Evolutionary conservation across 306 rosid species (phyloP).

Genomic region (Rubus parviflorus): DNA sequence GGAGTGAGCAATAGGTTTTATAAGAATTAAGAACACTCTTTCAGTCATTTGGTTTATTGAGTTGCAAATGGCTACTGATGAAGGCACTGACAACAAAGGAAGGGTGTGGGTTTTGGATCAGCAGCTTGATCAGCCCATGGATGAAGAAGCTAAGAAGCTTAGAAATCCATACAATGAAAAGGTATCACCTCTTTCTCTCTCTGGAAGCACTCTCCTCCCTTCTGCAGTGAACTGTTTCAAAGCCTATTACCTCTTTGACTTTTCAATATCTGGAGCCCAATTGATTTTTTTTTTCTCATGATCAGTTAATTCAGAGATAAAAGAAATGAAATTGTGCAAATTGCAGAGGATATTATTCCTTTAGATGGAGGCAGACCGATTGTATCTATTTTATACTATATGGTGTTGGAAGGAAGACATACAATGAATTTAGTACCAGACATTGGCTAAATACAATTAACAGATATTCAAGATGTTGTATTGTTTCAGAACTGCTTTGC

Average conservation of each 20-base stretch:
- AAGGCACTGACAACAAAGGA: constrained; percentile 49
- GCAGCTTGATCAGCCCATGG: constrained; percentile 90
- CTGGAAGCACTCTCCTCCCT: no score
- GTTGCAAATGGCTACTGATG: constrained; percentile 39
- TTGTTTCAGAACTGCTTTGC: neutral
- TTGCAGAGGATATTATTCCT: no score
- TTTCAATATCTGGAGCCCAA: no score
- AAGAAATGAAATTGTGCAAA: no score
- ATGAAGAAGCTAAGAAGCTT: constrained; percentile 84
- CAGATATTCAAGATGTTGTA: neutral
- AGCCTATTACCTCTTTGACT: no score
- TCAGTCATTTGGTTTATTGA: neutral
- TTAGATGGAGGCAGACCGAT: no score
- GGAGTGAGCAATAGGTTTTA: neutral
- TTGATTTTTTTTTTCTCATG: no score
- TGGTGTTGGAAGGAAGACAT: no score
- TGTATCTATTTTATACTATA: no score
- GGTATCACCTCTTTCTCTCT: constrained; percentile 29
- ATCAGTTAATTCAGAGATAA: neutral
- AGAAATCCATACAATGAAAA: constrained; percentile 81
- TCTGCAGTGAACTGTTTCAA: no score
- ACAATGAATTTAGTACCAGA: neutral
- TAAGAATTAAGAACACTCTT: neutral
- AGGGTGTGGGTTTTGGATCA: constrained; percentile 88
- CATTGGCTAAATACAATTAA: no score